phyloP scores from a whole-genome alignment of 805 yeast species.

The Metschnikowia gelsemii region DNA sequence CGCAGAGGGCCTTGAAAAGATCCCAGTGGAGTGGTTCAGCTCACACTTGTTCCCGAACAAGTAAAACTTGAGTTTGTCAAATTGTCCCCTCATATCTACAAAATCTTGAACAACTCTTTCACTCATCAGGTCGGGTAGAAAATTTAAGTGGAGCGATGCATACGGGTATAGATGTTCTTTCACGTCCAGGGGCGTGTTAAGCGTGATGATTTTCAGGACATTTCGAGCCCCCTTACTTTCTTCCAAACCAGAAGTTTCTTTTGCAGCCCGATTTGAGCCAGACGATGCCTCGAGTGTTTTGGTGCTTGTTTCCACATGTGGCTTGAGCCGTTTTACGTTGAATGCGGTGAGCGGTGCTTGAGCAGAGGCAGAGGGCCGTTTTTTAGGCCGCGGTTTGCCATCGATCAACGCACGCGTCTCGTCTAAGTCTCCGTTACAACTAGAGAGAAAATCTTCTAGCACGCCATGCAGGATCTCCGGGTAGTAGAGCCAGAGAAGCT shows the following conservation, averaged over 20 bases:
- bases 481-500: constrained; percentile 33
- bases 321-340: constrained; percentile 3
- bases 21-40: constrained; percentile 53
- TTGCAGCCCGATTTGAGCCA: background rate
- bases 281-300: background rate
- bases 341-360: constrained; percentile 12
- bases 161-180: constrained; percentile 47
- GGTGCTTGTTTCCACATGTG: background rate
- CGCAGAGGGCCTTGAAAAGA: constrained; percentile 21
- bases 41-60: constrained; percentile 61
- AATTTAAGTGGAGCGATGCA: constrained; percentile 48
- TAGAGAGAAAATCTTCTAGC: constrained; percentile 50
- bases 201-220: constrained; percentile 28
- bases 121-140: constrained; percentile 53
- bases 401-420: constrained; percentile 41
- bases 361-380: constrained; percentile 16
- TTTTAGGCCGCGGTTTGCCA: constrained; percentile 25
- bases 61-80: constrained; percentile 49
- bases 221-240: constrained; percentile 11
- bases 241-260: background rate
- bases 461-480: constrained; percentile 44
- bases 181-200: constrained; percentile 54
- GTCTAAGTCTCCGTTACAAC: constrained; percentile 54
- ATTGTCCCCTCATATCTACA: constrained; percentile 38
- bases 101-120: constrained; percentile 44